Evolutionary conservation across 1,284 basidiomycete genomes (phyloP).

Genomic region (Apiotrichum sp.): DNA sequence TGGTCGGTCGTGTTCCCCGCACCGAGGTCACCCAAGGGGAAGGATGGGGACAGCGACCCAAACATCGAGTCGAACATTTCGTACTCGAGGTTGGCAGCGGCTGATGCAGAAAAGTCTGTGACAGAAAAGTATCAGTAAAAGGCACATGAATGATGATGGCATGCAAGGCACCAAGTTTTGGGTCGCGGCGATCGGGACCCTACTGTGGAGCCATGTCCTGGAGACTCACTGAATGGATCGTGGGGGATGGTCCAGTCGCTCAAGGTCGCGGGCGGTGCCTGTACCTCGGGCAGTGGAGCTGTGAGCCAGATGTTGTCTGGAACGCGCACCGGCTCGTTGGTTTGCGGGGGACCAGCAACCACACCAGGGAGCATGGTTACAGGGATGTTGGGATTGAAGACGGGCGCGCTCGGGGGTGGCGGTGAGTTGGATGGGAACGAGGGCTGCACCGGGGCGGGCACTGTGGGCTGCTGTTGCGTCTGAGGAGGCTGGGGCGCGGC

Average conservation of each 20-base stretch:
- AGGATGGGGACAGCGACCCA: conserved; percentile 35
- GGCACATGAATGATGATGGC: not conserved
- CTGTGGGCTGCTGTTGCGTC: not conserved
- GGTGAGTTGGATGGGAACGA: conserved; percentile 9
- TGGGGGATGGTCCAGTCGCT: conserved; percentile 15
- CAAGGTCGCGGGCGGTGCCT: conserved; percentile 3
- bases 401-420: conserved; percentile 3
- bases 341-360: conserved; percentile 2
- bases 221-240: conserved; percentile 17
- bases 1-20: conserved; percentile 12
- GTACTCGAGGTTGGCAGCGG: conserved; percentile 27
- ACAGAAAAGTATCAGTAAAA: not conserved
- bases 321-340: conserved; percentile 11
- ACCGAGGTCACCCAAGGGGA: conserved; percentile 20
- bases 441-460: not conserved
- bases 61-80: conserved; percentile 45
- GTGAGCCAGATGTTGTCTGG: conserved; percentile 25
- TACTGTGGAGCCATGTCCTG: not conserved
- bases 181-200: too few relatives aligned
- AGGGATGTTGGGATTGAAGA: conserved; percentile 12
- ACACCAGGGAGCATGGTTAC: conserved; percentile 14
- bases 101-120: conserved; percentile 16
- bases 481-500: not conserved
- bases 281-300: conserved; percentile 16
- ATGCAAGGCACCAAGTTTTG: too few relatives aligned